Percentiles rank a stretch among this genome's conserved stretches.
Evolutionary conservation across 164 flowering plant genomes (phyloP).

Genomic region (Umbellularia californica): DNA sequence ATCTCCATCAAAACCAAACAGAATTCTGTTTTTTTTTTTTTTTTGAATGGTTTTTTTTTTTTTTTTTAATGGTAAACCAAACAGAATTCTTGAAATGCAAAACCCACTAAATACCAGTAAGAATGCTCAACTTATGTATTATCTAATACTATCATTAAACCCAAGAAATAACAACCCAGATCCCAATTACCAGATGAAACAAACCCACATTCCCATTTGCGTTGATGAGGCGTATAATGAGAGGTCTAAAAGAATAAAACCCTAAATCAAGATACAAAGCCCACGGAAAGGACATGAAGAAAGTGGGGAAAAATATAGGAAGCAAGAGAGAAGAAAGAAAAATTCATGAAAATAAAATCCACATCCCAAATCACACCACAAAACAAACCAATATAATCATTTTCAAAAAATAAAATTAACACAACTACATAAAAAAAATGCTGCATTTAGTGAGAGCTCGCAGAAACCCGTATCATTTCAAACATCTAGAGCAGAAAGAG

Average conservation of each 20-base stretch:
- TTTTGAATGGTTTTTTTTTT: too few species aligned
- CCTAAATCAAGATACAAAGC: background rate
- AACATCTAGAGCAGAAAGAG: background rate
- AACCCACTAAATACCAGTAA: constrained; percentile 5
- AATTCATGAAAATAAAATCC: background rate
- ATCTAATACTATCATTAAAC: background rate
- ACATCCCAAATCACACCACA: background rate
- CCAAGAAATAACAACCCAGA: constrained; percentile 13
- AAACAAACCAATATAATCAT: background rate
- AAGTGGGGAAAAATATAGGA: too few species aligned
- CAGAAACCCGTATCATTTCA: background rate
- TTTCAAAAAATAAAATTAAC: background rate
- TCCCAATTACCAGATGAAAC: constrained; percentile 6
- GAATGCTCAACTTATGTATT: background rate
- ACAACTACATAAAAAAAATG: too few species aligned
- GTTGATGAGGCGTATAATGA: constrained; percentile 1
- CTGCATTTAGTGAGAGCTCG: background rate
- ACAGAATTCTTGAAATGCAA: too few species aligned
- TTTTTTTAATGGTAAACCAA: too few species aligned
- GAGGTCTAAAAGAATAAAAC: constrained; percentile 20
- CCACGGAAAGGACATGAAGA: background rate
- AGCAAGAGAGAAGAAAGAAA: background rate
- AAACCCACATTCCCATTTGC: constrained; percentile 27
- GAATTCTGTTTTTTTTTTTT: too few species aligned
- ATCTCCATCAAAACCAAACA: background rate